Evolutionary conservation across 768 basidiomycete genomes (phyloP), one percentile per base, ranked within the genome.

Genomic region (Boletus sp.): DNA sequence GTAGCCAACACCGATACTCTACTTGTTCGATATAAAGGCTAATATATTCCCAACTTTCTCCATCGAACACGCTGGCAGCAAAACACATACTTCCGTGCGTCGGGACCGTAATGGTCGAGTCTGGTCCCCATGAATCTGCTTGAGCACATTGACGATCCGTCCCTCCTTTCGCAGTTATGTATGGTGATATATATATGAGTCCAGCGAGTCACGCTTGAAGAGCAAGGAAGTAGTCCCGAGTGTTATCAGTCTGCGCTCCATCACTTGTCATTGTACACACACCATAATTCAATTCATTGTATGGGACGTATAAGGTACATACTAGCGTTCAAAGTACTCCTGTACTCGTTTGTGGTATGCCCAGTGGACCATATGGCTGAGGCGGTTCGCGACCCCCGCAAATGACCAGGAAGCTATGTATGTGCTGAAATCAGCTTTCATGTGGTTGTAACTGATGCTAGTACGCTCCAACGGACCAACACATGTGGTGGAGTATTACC

Each of bases 41-140:
- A 39, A 10, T 3, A 24, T 24, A 17, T n/a, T 33, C 5, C 24
- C 24, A 14, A 14, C 28, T 3, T 24, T 42, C 11, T 33, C 28
- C 35, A 3, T 49, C 32, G 40, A 39, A 53, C 12, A 20, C 28
- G 41, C 29, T 24, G 32, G 42, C 15, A n/a, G 37, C 18, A 50
- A 46, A 35, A 37, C 45, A 59, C 50, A 39, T 50, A 1, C 32
- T 45, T 29, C 24, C 15, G 20, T n/a, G 28, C 33, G 37, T 29
- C 28, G 36, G 47, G 44, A 20, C 29, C 35, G 40, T 35, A 40
- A 30, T 18, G 18, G 36, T 32, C 47, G 30, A 44, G 14, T 28
- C 29, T 18, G 50, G 30, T 29, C 11, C 3, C 46, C 24, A 67
- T 67, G 67, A 57, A 67, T 54, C 50, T 52, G 32, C 68, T 60